Evolutionary conservation across 371 early-diverging fungal genomes (phyloP), one percentile per base, ranked within the genome.

Genomic region (Mucor velutinosus): DNA sequence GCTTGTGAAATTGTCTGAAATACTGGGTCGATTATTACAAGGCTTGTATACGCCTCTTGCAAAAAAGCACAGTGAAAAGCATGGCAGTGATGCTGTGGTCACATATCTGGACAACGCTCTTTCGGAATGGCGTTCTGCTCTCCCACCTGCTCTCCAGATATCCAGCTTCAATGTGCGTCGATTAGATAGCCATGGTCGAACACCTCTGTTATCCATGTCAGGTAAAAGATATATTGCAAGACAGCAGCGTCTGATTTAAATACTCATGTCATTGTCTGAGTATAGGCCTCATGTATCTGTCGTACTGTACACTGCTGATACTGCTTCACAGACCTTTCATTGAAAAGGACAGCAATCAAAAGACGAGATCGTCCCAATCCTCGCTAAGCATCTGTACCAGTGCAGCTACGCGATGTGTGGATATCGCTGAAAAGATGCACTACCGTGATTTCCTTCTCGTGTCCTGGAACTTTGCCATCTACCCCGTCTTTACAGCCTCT

Each of bases 261-360:
- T 25, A n/a, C 45, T 45, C 17, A 45, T 51, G 10, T 10, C 4
- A 23, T 51, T 25, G 14, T 17, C n/a, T 29, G 12, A 32, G 37
- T 8, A 25, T 58, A 69, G 85, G 86, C 21, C 67, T 85, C 5
- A 70, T 89, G 33, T 85, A 87, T 58, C 71, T 84, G 5, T 61
- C 79, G 11, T 84, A 84, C 37, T 82, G 85, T 39, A 81, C 87
- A 12, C 68, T 83, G 10, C 64, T 87, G n/a, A 85, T 86, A 30
- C 63, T 88, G 10, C 67, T 88, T 11, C 88, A 88, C 64, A 73
- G 88, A 23, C 87, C 88, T 0, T 86, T 80, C 63, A 88, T 88
- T 65, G 81, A 80, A 53, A 76, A 76, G 32, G 58, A 73, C 17
- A 67, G 67, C 0, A 69, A 69, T 2, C 64, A 71, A 35, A 75